Percentiles rank a stretch among this genome's conserved stretches.
These are phyloP conservation scores for Arxiozyma slooffiae DNA, from an alignment of 1,139 yeast genomes.

Conservation along the genomic window DNA sequence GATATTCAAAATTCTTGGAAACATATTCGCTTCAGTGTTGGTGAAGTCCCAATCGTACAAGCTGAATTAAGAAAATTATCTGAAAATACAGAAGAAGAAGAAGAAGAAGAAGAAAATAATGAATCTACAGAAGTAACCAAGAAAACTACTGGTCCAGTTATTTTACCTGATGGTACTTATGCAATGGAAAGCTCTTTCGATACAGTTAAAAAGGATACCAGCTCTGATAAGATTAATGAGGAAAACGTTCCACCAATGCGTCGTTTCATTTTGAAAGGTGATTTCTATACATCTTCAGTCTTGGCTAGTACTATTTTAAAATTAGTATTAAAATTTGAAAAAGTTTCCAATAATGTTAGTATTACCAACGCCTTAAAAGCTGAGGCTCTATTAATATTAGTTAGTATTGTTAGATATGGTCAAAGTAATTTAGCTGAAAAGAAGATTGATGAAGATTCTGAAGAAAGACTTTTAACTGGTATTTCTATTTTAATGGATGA, in stretches of 20 bases:
- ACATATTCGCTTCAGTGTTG: conserved; percentile 70
- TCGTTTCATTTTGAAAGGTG: conserved; percentile 73
- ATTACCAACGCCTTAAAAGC: conserved; percentile 80
- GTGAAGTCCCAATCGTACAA: conserved; percentile 83
- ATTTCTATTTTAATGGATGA: conserved; percentile 69
- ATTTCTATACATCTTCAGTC: conserved; percentile 83
- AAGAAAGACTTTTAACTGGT: conserved; percentile 81
- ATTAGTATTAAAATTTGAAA: conserved; percentile 68
- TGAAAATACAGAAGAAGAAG: conserved; percentile 31
- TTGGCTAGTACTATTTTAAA: conserved; percentile 83
- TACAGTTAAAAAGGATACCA: conserved; percentile 9
- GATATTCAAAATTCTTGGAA: conserved; percentile 83
- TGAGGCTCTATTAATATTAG: conserved; percentile 87
- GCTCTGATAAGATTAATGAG: conserved; percentile 16
- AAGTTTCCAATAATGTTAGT: conserved; percentile 44
- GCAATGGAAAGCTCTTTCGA: conserved; percentile 86
- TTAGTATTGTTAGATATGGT: conserved; percentile 83
- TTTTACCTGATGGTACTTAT: conserved; percentile 96
- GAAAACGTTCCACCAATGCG: conserved; percentile 59
- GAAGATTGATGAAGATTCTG: conserved; percentile 89
- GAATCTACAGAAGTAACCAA: conserved; percentile 27
- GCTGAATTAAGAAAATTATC: conserved; percentile 47
- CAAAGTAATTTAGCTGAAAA: conserved; percentile 66
- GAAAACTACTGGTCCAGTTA: conserved; percentile 58
- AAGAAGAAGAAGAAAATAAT: conserved; percentile 27